Percentiles rank a stretch among this genome's conserved stretches.
Evolutionary conservation across 73 alveolate species (phyloP).

Genomic region (Diophrys sp.): DNA sequence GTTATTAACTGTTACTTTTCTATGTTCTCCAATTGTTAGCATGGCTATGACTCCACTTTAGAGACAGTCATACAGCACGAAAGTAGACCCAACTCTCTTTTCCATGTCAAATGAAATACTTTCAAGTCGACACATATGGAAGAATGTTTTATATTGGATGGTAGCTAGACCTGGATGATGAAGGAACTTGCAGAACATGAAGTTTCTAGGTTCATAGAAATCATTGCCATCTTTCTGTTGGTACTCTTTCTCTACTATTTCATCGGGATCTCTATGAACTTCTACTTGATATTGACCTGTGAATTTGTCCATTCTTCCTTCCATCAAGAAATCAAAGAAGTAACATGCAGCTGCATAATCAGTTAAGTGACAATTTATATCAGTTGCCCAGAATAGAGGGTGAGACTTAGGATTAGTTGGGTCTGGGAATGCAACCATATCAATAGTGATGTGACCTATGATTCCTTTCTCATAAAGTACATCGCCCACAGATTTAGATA

Average conservation of each 20-base stretch:
- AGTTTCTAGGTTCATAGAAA: conserved; percentile 59
- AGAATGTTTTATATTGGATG: conserved; percentile 58
- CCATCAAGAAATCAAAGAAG: conserved; percentile 62
- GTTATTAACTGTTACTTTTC: conserved; percentile 47
- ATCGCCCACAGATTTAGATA: conserved; percentile 49
- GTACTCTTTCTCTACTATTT: conserved; percentile 22
- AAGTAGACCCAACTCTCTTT: conserved; percentile 57
- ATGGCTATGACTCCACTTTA: conserved; percentile 71
- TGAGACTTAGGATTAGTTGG: conserved; percentile 55
- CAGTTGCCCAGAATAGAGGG: conserved; percentile 69
- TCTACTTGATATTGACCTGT: conserved; percentile 60
- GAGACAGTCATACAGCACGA: conserved; percentile 59
- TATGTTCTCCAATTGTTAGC: conserved; percentile 70
- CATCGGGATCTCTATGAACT: conserved; percentile 68
- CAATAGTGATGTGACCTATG: conserved; percentile 61
- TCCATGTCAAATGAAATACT: conserved; percentile 62
- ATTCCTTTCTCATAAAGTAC: conserved; percentile 63
- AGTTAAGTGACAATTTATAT: conserved; percentile 47
- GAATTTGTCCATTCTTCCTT: conserved; percentile 56
- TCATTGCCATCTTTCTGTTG: conserved; percentile 33
- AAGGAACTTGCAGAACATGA: conserved; percentile 59
- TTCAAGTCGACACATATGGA: conserved; percentile 69
- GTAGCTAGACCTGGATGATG: conserved; percentile 69
- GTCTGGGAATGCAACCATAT: conserved; percentile 61
- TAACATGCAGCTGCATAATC: conserved; percentile 62